Percentiles rank a stretch among this genome's conserved stretches.
phyloP scores from a whole-genome alignment of 352 stramenopile species.

The Pythium chondricola region DNA sequence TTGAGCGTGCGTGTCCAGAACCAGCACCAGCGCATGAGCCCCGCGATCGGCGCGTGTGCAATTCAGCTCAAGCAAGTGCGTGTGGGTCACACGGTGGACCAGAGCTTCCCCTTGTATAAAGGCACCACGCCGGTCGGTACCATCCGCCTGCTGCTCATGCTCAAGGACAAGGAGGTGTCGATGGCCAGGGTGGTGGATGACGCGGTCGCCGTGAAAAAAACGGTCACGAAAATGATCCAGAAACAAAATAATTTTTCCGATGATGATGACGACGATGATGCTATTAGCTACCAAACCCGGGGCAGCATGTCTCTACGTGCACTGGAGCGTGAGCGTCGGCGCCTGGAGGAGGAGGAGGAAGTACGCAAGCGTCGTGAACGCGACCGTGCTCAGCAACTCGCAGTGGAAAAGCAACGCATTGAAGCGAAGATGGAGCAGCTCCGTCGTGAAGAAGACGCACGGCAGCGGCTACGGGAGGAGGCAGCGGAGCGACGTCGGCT shows the following conservation, averaged over 20 bases:
- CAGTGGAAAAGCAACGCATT: constrained; percentile 12
- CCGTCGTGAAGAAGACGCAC: constrained; percentile 13
- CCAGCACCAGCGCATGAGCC: constrained; percentile 58
- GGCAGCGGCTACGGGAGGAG: constrained; percentile 5
- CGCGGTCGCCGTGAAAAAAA: too few species aligned
- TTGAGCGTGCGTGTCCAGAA: constrained; percentile 72
- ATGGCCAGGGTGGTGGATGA: constrained; percentile 6
- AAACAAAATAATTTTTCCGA: too few species aligned
- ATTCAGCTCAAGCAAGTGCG: constrained; percentile 48
- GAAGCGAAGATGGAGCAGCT: constrained; percentile 16
- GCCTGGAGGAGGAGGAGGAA: not conserved
- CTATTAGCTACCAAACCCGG: too few species aligned
- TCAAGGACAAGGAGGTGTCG: constrained; percentile 11
- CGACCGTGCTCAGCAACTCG: constrained; percentile 15
- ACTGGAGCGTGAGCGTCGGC: not conserved
- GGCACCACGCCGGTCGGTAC: constrained; percentile 29
- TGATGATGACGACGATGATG: too few species aligned
- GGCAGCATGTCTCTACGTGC: too few species aligned
- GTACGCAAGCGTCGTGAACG: constrained; percentile 13
- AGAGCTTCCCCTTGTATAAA: constrained; percentile 56
- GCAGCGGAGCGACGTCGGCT: constrained; percentile 1
- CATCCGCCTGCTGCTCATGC: constrained; percentile 49
- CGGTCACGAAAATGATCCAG: too few species aligned
- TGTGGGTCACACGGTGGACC: constrained; percentile 36
- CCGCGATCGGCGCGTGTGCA: constrained; percentile 52